Evolutionary conservation across 257 asterid species (phyloP).

Genomic region (Solanum neorickii): DNA sequence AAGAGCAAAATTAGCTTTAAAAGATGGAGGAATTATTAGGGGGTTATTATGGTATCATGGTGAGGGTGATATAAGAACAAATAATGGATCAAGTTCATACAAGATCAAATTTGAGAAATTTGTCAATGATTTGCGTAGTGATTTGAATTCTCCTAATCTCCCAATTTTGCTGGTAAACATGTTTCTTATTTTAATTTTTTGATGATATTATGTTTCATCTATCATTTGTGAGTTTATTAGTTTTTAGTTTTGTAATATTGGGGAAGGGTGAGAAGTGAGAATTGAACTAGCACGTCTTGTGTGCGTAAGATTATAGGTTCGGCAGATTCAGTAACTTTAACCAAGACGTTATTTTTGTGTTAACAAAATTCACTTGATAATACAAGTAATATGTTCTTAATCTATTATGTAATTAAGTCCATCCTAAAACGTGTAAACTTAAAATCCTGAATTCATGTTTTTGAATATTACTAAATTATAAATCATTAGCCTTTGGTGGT

Average conservation of each 20-base stretch:
- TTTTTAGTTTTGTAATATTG: not conserved
- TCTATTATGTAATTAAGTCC: not conserved
- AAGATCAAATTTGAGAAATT: constrained; percentile 27
- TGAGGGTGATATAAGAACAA: constrained; percentile 32
- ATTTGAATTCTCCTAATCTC: constrained; percentile 14
- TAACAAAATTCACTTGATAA: not conserved
- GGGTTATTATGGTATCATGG: constrained; percentile 75
- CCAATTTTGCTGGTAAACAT: constrained; percentile 20
- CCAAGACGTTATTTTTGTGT: too few species aligned
- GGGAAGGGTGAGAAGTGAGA: not conserved
- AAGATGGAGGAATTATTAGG: constrained; percentile 23
- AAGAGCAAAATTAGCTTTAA: constrained; percentile 34
- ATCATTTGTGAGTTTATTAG: not conserved
- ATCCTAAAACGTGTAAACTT: not conserved
- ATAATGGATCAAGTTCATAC: constrained; percentile 27
- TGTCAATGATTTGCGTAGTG: constrained; percentile 25
- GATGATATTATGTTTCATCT: not conserved
- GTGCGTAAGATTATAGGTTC: not conserved
- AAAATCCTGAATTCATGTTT: not conserved
- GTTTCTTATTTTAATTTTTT: not conserved
- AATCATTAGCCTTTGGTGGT: not conserved
- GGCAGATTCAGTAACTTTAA: not conserved
- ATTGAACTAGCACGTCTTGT: not conserved
- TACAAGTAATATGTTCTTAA: not conserved
- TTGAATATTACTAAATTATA: not conserved